Percentiles rank a stretch among this genome's conserved stretches.
phyloP scores from a whole-genome alignment of 208 protist genomes.

The Phytomonas francai region DNA sequence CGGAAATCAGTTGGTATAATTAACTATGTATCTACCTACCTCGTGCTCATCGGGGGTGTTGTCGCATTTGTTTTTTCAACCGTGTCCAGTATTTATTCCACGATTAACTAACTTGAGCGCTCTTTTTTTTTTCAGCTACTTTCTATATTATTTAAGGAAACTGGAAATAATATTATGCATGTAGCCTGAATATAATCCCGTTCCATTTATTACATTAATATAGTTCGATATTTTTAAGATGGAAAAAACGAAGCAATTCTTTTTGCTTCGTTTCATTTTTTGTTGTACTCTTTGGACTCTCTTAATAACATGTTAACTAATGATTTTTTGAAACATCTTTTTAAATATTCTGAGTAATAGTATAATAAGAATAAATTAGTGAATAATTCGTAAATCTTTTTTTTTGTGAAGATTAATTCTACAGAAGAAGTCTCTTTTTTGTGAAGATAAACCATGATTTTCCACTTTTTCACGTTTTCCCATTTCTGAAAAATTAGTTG shows the following conservation, averaged over 20 bases:
- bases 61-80: slow-evolving; percentile 53
- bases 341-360: slow-evolving; percentile 9
- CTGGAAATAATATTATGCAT: no score
- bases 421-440: background rate
- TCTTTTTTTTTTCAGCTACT: slow-evolving; percentile 6
- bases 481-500: no score
- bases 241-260: slow-evolving; percentile 7
- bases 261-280: slow-evolving; percentile 13
- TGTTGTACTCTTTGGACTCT: background rate
- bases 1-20: slow-evolving; percentile 22
- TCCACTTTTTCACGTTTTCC: no score
- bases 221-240: no score
- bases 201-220: no score
- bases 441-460: no score
- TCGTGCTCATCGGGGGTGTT: slow-evolving; percentile 40
- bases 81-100: slow-evolving; percentile 30
- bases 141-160: slow-evolving; percentile 9
- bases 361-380: slow-evolving; percentile 8
- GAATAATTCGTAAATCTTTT: background rate
- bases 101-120: slow-evolving; percentile 4
- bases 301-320: background rate
- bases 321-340: slow-evolving; percentile 10
- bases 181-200: no score
- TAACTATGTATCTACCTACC: slow-evolving; percentile 38
- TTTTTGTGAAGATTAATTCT: slow-evolving; percentile 6